Evolutionary conservation across 176 grass and related monocot species (phyloP).

Genomic region (Calamus simplicifolius): DNA sequence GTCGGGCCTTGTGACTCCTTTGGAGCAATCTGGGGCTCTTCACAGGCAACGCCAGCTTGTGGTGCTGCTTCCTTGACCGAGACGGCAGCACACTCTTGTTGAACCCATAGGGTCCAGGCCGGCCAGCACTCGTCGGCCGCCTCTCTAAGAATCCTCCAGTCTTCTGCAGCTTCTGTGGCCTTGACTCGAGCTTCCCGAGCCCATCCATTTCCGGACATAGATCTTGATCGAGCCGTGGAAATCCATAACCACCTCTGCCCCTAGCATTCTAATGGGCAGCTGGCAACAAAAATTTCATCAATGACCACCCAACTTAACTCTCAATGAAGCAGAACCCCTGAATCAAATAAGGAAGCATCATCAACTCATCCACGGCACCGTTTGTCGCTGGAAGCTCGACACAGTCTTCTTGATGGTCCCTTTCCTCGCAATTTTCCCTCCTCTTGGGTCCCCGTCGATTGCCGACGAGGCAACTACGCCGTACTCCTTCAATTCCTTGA

Average conservation of each 20-base stretch:
- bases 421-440: too few species aligned
- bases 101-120: not conserved
- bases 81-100: not conserved
- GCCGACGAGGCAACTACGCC: too few species aligned
- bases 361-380: slow-evolving; percentile 3
- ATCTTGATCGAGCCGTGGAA: slow-evolving; percentile 3
- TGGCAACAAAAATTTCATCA: too few species aligned
- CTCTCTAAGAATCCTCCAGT: slow-evolving; percentile 17
- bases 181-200: not conserved
- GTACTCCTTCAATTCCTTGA: too few species aligned
- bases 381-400: too few species aligned
- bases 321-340: not conserved
- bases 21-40: slow-evolving; percentile 38
- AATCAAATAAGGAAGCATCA: too few species aligned
- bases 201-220: slow-evolving; percentile 1
- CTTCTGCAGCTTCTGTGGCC: slow-evolving; percentile 77
- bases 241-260: not conserved
- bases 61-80: slow-evolving; percentile 29
- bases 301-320: too few species aligned
- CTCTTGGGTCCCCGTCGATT: too few species aligned
- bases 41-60: slow-evolving; percentile 36
- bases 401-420: too few species aligned
- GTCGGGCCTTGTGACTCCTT: slow-evolving; percentile 11
- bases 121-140: not conserved
- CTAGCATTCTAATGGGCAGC: not conserved